Evolutionary conservation across 106 monocot species (phyloP).

Genomic region (Dioscorea dumetorum): DNA sequence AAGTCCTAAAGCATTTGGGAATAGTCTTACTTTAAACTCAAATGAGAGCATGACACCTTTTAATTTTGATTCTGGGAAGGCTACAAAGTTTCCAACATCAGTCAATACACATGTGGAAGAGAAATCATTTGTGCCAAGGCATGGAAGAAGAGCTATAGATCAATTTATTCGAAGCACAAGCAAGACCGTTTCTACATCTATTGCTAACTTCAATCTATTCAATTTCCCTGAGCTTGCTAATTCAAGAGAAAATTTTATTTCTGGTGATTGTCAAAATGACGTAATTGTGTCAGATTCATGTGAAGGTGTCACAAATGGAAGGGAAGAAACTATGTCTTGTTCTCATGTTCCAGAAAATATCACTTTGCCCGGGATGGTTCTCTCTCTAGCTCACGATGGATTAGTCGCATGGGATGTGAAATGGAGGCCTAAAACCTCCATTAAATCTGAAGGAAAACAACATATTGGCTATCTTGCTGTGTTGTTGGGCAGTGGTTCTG

Average conservation of each 20-base stretch:
- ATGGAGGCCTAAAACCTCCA: slow-evolving; percentile 56
- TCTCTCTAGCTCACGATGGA: slow-evolving; percentile 85
- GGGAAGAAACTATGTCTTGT: not conserved
- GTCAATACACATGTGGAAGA: not conserved
- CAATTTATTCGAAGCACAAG: slow-evolving; percentile 1
- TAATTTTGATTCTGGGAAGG: too few species aligned
- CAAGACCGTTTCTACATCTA: not conserved
- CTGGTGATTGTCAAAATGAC: too few species aligned
- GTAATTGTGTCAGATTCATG: too few species aligned
- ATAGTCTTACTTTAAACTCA: not conserved
- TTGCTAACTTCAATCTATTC: not conserved
- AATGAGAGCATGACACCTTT: too few species aligned
- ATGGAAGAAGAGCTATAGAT: slow-evolving; percentile 29
- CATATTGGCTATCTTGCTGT: slow-evolving; percentile 80
- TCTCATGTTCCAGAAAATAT: slow-evolving; percentile 22
- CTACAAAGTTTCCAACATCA: slow-evolving; percentile 5
- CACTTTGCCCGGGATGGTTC: slow-evolving; percentile 53
- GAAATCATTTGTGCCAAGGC: slow-evolving; percentile 13
- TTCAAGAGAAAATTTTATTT: too few species aligned
- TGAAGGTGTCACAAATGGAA: too few species aligned
- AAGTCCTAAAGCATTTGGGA: not conserved
- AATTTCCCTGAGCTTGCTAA: too few species aligned
- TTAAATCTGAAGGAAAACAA: slow-evolving; percentile 20
- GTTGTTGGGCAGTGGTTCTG: slow-evolving; percentile 77
- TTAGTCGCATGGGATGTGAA: slow-evolving; percentile 97